These are phyloP conservation scores for Glycine latifolia DNA, from an alignment of 306 rosid genomes.

Conservation along the genomic window DNA sequence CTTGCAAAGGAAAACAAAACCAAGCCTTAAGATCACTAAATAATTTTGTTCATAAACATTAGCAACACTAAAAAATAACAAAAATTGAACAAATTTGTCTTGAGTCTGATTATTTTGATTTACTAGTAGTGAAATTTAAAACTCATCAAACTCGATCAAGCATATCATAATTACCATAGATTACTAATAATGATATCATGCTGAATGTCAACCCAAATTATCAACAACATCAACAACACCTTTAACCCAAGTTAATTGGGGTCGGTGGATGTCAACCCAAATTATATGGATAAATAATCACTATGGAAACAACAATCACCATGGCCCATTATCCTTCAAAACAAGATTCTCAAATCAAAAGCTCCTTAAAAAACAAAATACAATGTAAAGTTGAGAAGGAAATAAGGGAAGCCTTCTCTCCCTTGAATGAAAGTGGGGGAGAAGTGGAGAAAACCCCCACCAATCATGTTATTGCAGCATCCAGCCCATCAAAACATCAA, in stretches of 20 bases:
- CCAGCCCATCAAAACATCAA: background rate
- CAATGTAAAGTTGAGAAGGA: slow-evolving; percentile 13
- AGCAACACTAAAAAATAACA: background rate
- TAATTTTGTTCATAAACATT: background rate
- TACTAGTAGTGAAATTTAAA: too few relatives aligned
- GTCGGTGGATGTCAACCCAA: background rate
- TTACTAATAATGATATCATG: too few relatives aligned
- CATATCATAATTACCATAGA: too few relatives aligned
- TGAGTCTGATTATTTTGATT: too few relatives aligned
- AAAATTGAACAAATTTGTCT: too few relatives aligned
- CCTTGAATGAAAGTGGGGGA: background rate
- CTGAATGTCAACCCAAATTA: background rate
- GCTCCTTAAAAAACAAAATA: background rate
- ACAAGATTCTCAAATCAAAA: background rate
- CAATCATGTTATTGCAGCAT: background rate
- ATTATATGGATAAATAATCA: background rate
- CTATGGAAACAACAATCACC: background rate
- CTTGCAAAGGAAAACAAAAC: background rate
- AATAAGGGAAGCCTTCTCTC: background rate
- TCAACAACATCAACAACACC: too few relatives aligned
- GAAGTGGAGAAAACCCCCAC: background rate
- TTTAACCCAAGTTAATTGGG: too few relatives aligned
- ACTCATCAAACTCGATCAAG: too few relatives aligned
- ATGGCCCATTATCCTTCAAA: slow-evolving; percentile 15
- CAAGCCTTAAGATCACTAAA: background rate